A percentile compares a stretch with the other conserved stretches of the same genome.
Evolutionary conservation across 345 rosid genomes (phyloP).

Genomic region (Microcos paniculata): DNA sequence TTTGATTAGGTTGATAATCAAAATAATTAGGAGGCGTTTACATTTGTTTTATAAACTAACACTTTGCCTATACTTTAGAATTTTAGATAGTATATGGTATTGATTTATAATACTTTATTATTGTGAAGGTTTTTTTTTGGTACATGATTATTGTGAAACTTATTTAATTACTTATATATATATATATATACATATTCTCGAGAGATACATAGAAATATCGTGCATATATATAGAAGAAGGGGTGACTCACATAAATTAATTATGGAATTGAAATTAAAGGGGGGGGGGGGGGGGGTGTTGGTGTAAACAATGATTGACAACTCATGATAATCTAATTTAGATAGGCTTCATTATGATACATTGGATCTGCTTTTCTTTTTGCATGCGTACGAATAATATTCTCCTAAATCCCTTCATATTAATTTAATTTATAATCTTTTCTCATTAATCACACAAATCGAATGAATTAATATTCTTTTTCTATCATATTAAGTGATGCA

Average conservation of each 20-base stretch:
- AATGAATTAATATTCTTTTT: background rate
- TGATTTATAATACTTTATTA: no score
- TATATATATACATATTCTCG: no score
- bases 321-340: constrained; percentile 7
- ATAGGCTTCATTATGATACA: background rate
- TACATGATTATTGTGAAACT: no score
- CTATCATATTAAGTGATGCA: background rate
- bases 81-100: no score
- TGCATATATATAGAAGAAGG: no score
- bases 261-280: background rate
- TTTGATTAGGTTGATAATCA: no score
- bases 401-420: background rate
- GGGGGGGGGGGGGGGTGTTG: no score
- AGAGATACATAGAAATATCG: no score
- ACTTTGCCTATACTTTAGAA: no score
- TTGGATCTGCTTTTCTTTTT: background rate
- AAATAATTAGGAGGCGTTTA: no score
- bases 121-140: no score
- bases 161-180: background rate
- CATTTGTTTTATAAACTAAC: no score
- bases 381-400: background rate
- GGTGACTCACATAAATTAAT: background rate
- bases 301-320: background rate
- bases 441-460: background rate
- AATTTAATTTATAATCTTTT: background rate